A percentile compares a stretch with the other conserved stretches of the same genome.
phyloP scores from a whole-genome alignment of 2,329 filamentous ascomycete species.

The Capronia coronata region DNA sequence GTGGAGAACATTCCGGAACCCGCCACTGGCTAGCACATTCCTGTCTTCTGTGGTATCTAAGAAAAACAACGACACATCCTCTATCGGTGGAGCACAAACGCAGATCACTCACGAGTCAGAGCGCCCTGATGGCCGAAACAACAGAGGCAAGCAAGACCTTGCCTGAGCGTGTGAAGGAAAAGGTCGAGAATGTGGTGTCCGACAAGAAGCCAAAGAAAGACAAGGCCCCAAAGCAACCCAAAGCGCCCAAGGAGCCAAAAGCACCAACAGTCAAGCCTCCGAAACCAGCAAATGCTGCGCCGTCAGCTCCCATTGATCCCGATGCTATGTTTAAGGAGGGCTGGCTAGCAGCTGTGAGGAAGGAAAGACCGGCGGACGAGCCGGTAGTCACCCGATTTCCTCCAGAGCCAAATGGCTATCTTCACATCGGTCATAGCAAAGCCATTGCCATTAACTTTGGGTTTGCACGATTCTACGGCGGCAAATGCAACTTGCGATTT shows the following conservation, averaged over 20 bases:
- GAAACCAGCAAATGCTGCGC: conserved; percentile 31
- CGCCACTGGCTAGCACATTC: background rate
- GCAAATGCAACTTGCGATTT: conserved; percentile 69
- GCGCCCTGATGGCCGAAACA: conserved; percentile 21
- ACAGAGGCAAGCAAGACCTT: conserved; percentile 18
- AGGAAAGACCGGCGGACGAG: conserved; percentile 55
- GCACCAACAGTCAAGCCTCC: conserved; percentile 27
- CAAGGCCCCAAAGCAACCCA: conserved; percentile 41
- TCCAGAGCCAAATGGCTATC: conserved; percentile 84
- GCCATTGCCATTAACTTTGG: conserved; percentile 96
- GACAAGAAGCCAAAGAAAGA: conserved; percentile 29
- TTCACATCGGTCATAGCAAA: conserved; percentile 91
- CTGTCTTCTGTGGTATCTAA: background rate
- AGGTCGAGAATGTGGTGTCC: conserved; percentile 14
- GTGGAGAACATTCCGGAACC: background rate
- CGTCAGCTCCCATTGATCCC: conserved; percentile 35
- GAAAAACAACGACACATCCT: background rate
- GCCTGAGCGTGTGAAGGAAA: conserved; percentile 36
- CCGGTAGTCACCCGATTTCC: conserved; percentile 63
- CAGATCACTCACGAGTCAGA: background rate
- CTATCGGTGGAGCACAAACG: background rate
- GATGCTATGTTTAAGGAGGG: conserved; percentile 74
- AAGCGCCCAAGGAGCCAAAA: conserved; percentile 32
- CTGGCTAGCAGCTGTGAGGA: conserved; percentile 66
- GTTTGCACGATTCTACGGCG: conserved; percentile 77